Evolutionary conservation across 2,329 filamentous ascomycete genomes (phyloP), one percentile per base, ranked within the genome.

Genomic region (Colletotrichum navitas): DNA sequence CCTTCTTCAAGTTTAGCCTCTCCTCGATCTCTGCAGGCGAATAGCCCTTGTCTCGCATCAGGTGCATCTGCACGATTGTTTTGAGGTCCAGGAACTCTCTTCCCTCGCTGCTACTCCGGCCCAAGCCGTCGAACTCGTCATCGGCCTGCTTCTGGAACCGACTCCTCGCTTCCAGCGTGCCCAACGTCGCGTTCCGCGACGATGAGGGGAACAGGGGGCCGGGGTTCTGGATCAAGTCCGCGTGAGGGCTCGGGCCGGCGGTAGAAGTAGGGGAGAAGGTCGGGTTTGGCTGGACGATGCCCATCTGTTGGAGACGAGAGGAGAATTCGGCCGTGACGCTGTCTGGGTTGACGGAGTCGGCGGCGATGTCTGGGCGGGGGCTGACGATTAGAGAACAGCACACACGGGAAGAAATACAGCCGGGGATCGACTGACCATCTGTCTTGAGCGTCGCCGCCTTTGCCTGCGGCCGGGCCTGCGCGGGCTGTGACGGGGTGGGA

Each of bases 191-290:
- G 67, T 88, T 88, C 60, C 76, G 76, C 26, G 75, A 72, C 3
- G 77, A 77, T 1, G 81, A 77, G 1, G 80, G 76, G 67, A 79
- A 81, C 1, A 76, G 29, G 5, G 80, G 79, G 75, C 75, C 68
- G 6, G 66, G 71, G 5, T 41, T 75, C 8, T 68, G 66, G 7
- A 60, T 72, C 8, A 55, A 29, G 21, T 61, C 59, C 12, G 59
- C 69, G 66, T 16, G 74, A 39, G 32, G 75, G 10, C 63, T 34
- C 52, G 63, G 64, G 11, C 70, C 74, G 10, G 82, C 86, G 2
- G 80, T 86, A 10, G 87, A 89, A 1, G 86, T 87, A 32, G 85
- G 81, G 7, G 87, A 89, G 58, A 83, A 85, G 5, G 85, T 88
- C 39, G 87, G 87, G 73, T 85, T 87, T 5, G 88, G 87, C 58